These are phyloP conservation scores for Fusarium albosuccineum DNA, from an alignment of 2,329 filamentous ascomycete species.

Conservation along the genomic window DNA sequence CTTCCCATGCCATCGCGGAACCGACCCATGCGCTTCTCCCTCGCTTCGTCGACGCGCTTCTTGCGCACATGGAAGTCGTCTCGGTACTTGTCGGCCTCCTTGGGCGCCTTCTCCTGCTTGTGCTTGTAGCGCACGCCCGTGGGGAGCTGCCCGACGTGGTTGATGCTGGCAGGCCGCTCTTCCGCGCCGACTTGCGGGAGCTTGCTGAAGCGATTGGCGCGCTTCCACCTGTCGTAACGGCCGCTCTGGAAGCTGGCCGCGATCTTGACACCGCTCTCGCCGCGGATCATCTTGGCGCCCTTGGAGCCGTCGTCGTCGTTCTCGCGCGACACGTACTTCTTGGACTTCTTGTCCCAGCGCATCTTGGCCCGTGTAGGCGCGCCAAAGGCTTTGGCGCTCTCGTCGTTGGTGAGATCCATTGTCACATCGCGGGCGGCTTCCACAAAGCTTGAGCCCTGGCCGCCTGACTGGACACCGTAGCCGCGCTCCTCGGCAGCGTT, in stretches of 20 bases:
- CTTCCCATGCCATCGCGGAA: conserved; percentile 81
- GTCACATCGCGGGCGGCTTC: conserved; percentile 87
- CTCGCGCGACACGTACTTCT: conserved; percentile 90
- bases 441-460: conserved; percentile 82
- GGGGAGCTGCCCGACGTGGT: conserved; percentile 43
- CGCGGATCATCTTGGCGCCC: conserved; percentile 78
- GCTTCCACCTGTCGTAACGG: conserved; percentile 93
- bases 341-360: conserved; percentile 97
- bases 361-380: conserved; percentile 80
- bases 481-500: conserved; percentile 90
- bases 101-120: conserved; percentile 88
- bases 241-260: conserved; percentile 93
- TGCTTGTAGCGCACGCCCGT: conserved; percentile 77
- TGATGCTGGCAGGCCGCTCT: conserved; percentile 64
- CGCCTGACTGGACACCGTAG: conserved; percentile 91
- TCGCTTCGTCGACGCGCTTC: conserved; percentile 88
- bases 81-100: conserved; percentile 90
- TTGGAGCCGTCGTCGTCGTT: conserved; percentile 96
- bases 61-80: conserved; percentile 93
- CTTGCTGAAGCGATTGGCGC: conserved; percentile 82
- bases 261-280: conserved; percentile 96
- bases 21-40: conserved; percentile 83
- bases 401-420: conserved; percentile 95
- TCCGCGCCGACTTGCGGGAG: conserved; percentile 86
- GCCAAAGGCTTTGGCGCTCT: conserved; percentile 82